Percentiles rank a stretch among this genome's conserved stretches.
Conservation (phyloP, 2,329 filamentous ascomycete species). For the Eutypa lata region DNA sequence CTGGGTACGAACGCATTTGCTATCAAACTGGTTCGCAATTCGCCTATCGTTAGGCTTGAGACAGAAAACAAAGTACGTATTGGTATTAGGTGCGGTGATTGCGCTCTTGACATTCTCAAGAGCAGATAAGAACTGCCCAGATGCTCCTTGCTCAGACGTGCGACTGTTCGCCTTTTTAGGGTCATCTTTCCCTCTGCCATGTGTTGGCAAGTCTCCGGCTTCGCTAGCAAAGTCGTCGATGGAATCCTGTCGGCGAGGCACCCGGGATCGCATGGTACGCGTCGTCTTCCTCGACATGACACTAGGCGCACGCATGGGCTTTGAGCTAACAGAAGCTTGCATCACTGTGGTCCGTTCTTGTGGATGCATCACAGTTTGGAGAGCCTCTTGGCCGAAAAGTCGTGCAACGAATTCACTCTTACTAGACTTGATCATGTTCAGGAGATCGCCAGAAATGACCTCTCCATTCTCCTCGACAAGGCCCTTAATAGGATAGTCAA, state of each 20-base stretch:
- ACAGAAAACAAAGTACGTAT: constrained; percentile 95
- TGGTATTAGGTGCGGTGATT: constrained; percentile 76
- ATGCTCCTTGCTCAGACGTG: constrained; percentile 75
- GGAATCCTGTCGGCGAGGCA: constrained; percentile 39
- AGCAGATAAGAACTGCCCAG: constrained; percentile 85
- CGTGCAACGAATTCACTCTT: constrained; percentile 86
- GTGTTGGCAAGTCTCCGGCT: constrained; percentile 31
- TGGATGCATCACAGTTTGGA: constrained; percentile 91
- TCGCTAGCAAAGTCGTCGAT: constrained; percentile 52
- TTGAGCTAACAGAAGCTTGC: constrained; percentile 94
- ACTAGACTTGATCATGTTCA: constrained; percentile 87
- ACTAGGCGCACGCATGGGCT: constrained; percentile 87
- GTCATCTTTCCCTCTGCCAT: constrained; percentile 21
- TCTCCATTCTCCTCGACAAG: constrained; percentile 95
- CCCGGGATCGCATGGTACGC: constrained; percentile 31
- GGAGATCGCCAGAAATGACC: constrained; percentile 89
- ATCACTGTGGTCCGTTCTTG: constrained; percentile 87
- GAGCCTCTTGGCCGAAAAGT: constrained; percentile 91
- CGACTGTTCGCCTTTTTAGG: constrained; percentile 40
- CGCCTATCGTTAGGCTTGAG: constrained; percentile 94
- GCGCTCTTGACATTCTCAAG: constrained; percentile 90
- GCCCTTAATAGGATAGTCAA: constrained; percentile 86
- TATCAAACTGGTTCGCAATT: constrained; percentile 98
- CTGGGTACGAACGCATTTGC: constrained; percentile 94
- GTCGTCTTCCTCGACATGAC: constrained; percentile 78